These are phyloP conservation scores for Aspergillus cejpii DNA, from an alignment of 2,329 filamentous ascomycete species.

Conservation along the genomic window DNA sequence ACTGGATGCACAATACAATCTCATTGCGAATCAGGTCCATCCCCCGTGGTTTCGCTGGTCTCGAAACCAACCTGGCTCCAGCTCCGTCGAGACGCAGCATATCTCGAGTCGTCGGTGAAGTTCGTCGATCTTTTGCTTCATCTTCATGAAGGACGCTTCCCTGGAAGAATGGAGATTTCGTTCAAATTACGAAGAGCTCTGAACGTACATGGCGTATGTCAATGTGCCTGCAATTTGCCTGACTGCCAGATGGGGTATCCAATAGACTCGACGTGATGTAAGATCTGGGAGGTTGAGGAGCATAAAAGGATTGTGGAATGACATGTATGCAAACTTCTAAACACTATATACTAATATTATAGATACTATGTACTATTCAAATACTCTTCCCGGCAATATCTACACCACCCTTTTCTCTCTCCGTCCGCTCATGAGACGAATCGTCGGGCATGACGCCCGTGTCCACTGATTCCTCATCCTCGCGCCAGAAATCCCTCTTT, in stretches of 20 bases:
- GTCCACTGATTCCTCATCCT: slow-evolving; percentile 19
- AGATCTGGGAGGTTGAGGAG: too few relatives aligned
- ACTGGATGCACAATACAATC: too few relatives aligned
- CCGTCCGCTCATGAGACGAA: neutral
- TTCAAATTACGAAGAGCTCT: slow-evolving; percentile 17
- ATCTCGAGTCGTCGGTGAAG: slow-evolving; percentile 16
- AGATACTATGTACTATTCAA: neutral
- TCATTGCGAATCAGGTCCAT: too few relatives aligned
- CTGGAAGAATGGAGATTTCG: slow-evolving; percentile 17
- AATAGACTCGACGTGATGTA: too few relatives aligned
- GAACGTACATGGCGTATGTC: slow-evolving; percentile 20
- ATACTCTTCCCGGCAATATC: neutral
- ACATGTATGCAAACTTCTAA: too few relatives aligned
- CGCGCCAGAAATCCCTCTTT: slow-evolving; percentile 67
- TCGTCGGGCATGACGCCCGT: slow-evolving; percentile 8
- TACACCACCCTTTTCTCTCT: neutral
- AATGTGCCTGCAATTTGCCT: slow-evolving; percentile 10
- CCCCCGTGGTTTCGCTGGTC: too few relatives aligned
- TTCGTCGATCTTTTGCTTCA: slow-evolving; percentile 10
- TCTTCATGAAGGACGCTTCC: slow-evolving; percentile 5
- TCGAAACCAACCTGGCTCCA: slow-evolving; percentile 5
- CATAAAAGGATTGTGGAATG: too few relatives aligned
- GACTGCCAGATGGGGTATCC: slow-evolving; percentile 19
- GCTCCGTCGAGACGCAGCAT: slow-evolving; percentile 24
- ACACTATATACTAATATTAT: too few relatives aligned